phyloP scores from a whole-genome alignment of 768 basidiomycete species.

The Calocybe indica region DNA sequence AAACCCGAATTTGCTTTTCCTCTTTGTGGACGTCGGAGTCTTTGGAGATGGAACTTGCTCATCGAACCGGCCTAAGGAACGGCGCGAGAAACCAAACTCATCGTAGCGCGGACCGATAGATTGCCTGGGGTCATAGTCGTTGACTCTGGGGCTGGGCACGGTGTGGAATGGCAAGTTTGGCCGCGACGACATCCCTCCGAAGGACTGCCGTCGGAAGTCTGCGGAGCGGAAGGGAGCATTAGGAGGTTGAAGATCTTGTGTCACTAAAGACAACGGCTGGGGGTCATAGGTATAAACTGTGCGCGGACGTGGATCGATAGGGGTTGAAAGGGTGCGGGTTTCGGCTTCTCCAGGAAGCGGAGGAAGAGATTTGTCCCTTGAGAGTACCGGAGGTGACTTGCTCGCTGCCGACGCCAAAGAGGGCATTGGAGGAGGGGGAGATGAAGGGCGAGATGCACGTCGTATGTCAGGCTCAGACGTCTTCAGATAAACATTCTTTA shows the following conservation, averaged over 20 bases:
- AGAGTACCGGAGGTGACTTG: constrained; percentile 11
- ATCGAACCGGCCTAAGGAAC: constrained; percentile 42
- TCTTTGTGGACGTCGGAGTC: constrained; percentile 42
- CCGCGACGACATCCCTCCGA: constrained; percentile 57
- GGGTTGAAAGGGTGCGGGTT: constrained; percentile 25
- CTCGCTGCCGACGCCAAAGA: constrained; percentile 9
- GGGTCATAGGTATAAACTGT: constrained; percentile 62
- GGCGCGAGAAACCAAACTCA: constrained; percentile 68
- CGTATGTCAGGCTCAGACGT: constrained; percentile 63
- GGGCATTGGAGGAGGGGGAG: constrained; percentile 22
- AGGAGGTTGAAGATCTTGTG: constrained; percentile 54
- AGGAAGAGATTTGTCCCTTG: constrained; percentile 72
- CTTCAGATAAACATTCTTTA: constrained; percentile 43
- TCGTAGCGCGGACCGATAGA: constrained; percentile 46
- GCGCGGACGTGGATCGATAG: constrained; percentile 47
- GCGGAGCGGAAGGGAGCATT: constrained; percentile 53
- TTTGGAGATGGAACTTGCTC: constrained; percentile 16
- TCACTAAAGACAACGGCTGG: constrained; percentile 39
- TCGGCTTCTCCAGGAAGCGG: constrained; percentile 58
- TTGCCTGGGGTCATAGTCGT: constrained; percentile 29
- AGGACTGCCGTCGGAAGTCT: constrained; percentile 70
- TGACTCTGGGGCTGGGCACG: constrained; percentile 30
- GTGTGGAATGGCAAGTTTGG: constrained; percentile 50
- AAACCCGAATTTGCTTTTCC: constrained; percentile 72
- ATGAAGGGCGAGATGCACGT: constrained; percentile 24